Evolutionary conservation across 225 moss, liverwort and hornwort species (phyloP).

Genomic region (Thuidium tamariscinum): DNA sequence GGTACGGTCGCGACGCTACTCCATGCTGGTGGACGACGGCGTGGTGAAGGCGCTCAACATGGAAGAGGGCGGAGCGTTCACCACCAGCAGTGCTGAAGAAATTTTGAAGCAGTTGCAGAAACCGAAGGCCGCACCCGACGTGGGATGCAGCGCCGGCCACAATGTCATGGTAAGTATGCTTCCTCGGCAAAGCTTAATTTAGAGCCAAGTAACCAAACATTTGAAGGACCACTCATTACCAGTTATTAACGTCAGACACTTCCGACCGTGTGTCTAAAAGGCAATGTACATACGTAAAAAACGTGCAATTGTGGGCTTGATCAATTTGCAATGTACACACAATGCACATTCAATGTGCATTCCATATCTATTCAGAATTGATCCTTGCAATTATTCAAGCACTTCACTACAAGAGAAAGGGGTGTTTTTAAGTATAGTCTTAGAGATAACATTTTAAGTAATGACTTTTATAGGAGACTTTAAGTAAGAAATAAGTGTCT

Average conservation of each 20-base stretch:
- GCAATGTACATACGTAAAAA: background rate
- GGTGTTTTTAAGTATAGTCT: no score
- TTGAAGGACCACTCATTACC: background rate
- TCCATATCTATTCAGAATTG: background rate
- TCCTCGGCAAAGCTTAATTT: background rate
- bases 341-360: background rate
- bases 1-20: conserved; percentile 70
- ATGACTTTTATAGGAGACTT: no score
- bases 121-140: background rate
- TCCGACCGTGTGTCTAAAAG: background rate
- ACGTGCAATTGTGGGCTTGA: background rate
- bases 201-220: no score
- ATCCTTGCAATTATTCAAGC: background rate
- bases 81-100: conserved; percentile 65
- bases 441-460: no score
- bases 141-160: conserved; percentile 9
- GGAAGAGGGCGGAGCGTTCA: conserved; percentile 86
- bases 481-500: no score
- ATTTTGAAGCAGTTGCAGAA: conserved; percentile 48
- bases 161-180: background rate
- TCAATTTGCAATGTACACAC: background rate
- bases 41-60: conserved; percentile 67
- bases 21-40: conserved; percentile 77
- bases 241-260: background rate
- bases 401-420: no score